These are phyloP conservation scores for Lichtheimia ramosa DNA, from an alignment of 371 early-diverging fungal species.

Conservation along the genomic window DNA sequence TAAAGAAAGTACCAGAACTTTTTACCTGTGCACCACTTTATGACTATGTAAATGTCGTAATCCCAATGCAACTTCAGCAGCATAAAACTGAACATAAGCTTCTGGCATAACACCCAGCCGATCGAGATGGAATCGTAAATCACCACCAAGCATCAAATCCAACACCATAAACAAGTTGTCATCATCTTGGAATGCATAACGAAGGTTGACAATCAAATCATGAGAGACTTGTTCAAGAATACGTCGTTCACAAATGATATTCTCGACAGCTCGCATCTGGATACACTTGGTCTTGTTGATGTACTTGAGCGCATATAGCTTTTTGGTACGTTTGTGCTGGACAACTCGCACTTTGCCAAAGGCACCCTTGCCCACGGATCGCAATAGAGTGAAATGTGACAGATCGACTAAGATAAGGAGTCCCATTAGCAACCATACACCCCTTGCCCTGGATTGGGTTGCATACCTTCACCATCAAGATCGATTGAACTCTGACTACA, in stretches of 20 bases:
- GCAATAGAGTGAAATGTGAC: slow-evolving; percentile 63
- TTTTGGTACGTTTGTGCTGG: slow-evolving; percentile 69
- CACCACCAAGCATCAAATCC: slow-evolving; percentile 86
- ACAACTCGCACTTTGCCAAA: slow-evolving; percentile 82
- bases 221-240: slow-evolving; percentile 50
- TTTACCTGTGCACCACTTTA: slow-evolving; percentile 56
- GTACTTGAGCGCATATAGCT: slow-evolving; percentile 56
- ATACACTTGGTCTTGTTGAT: slow-evolving; percentile 58
- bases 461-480: slow-evolving; percentile 44
- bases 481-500: slow-evolving; percentile 39
- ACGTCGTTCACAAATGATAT: slow-evolving; percentile 55
- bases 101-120: slow-evolving; percentile 62
- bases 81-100: slow-evolving; percentile 71
- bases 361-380: slow-evolving; percentile 70
- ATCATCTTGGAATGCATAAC: slow-evolving; percentile 81
- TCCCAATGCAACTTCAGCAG: slow-evolving; percentile 73
- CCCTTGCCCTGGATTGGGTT: not conserved
- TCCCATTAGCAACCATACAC: not conserved
- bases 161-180: slow-evolving; percentile 77
- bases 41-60: slow-evolving; percentile 66
- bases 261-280: slow-evolving; percentile 52
- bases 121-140: slow-evolving; percentile 78
- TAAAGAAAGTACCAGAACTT: too few species aligned
- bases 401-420: slow-evolving; percentile 46
- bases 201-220: slow-evolving; percentile 60